Percentiles rank a stretch among this genome's conserved stretches.
Conservation (phyloP, 1,284 basidiomycete genomes). For the Ceratobasidium sp. region DNA sequence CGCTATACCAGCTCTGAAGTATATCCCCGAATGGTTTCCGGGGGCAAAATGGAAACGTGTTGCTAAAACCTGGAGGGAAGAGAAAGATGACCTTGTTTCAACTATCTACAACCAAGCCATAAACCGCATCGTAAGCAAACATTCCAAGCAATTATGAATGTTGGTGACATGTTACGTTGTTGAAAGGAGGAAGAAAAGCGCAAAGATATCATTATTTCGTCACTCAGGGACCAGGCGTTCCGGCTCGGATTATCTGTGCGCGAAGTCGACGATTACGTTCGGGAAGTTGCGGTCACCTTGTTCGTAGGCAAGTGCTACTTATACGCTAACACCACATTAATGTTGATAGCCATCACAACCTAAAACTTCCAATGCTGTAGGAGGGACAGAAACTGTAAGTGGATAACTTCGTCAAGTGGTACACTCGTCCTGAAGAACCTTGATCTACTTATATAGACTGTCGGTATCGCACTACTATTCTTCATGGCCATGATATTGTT, state of each 20-base stretch:
- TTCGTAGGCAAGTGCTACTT: background rate
- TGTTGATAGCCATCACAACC: background rate
- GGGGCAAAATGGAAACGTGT: constrained; percentile 26
- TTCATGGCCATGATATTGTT: constrained; percentile 37
- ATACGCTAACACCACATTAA: too few species aligned
- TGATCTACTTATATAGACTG: background rate
- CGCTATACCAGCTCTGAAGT: constrained; percentile 10
- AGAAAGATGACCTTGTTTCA: constrained; percentile 7
- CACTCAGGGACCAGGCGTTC: background rate
- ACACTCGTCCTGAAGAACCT: background rate
- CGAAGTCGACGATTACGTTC: constrained; percentile 6
- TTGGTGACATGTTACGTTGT: too few species aligned
- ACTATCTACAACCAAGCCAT: background rate
- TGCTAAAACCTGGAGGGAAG: constrained; percentile 10
- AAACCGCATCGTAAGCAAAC: too few species aligned
- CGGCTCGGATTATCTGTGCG: background rate
- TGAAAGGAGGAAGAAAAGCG: background rate
- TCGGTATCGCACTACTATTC: background rate
- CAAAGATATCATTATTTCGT: background rate
- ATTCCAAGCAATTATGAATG: too few species aligned
- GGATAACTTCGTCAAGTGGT: too few species aligned
- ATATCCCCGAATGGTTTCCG: constrained; percentile 37
- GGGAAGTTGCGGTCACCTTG: background rate
- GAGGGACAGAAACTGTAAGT: constrained; percentile 7
- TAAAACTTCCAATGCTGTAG: background rate